Conservation (phyloP, 2,329 filamentous ascomycete genomes). For the Arthroderma uncinatum region DNA sequence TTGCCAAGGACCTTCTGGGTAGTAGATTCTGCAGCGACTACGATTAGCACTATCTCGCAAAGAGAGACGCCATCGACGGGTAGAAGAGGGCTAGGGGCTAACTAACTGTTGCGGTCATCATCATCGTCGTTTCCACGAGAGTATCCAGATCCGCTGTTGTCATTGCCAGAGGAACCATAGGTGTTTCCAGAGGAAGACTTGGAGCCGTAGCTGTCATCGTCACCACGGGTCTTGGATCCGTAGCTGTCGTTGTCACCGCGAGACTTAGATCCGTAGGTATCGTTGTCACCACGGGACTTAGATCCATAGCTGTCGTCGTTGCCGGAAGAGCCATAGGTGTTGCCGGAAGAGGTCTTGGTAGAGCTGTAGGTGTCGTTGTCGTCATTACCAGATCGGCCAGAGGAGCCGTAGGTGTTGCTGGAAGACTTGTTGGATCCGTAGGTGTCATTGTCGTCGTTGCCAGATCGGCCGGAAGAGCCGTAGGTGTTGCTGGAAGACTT, state of each 20-base stretch:
- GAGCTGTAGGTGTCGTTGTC: neutral
- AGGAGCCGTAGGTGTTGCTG: conserved; percentile 2
- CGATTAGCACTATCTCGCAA: neutral
- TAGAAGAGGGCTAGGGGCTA: neutral
- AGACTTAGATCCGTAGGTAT: conserved; percentile 3
- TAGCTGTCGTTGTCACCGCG: neutral
- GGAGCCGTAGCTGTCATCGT: conserved; percentile 2
- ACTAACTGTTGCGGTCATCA: conserved; percentile 9
- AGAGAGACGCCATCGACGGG: neutral
- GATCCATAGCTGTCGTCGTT: conserved; percentile 5
- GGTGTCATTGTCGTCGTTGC: neutral
- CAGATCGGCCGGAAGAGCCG: conserved; percentile 4
- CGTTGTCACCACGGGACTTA: neutral
- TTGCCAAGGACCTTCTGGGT: conserved; percentile 9
- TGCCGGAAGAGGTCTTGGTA: neutral
- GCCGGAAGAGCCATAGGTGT: conserved; percentile 7
- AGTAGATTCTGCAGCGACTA: conserved; percentile 3
- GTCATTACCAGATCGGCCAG: neutral
- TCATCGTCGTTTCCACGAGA: conserved; percentile 6
- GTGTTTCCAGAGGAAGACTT: neutral
- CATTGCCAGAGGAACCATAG: conserved; percentile 6
- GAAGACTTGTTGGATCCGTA: neutral
- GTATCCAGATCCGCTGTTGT: conserved; percentile 3
- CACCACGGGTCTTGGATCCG: neutral
- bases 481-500: neutral